phyloP scores from a whole-genome alignment of 1,284 basidiomycete genomes.

The Cryptococcus deneoformans region DNA sequence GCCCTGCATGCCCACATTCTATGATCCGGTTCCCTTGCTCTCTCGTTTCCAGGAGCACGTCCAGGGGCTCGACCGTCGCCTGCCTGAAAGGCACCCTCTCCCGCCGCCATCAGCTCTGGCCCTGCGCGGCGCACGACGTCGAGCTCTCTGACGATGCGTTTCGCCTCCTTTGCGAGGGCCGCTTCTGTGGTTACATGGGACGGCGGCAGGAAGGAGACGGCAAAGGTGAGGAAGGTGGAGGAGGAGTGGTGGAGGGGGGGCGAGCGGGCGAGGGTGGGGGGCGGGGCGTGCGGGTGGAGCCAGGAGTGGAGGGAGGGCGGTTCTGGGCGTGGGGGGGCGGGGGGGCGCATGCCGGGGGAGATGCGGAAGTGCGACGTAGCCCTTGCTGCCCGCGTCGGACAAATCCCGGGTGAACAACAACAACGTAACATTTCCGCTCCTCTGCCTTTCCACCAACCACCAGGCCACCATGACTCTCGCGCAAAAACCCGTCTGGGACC shows the following conservation, averaged over 20 bases:
- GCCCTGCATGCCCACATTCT: conserved; percentile 45
- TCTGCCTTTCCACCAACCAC: background rate
- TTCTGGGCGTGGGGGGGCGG: background rate
- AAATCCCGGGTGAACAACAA: too few species aligned
- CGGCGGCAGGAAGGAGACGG: conserved; percentile 30
- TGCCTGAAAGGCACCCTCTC: conserved; percentile 37
- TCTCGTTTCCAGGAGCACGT: conserved; percentile 21
- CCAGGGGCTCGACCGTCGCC: conserved; percentile 26
- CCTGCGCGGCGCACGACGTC: conserved; percentile 35
- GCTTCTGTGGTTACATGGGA: conserved; percentile 18
- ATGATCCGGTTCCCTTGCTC: conserved; percentile 44
- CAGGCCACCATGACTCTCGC: background rate
- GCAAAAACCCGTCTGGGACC: conserved; percentile 14
- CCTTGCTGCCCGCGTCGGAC: too few species aligned
- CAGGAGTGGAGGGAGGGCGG: conserved; percentile 29
- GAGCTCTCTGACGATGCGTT: conserved; percentile 33
- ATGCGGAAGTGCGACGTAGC: conserved; percentile 44
- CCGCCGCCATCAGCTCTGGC: conserved; percentile 15
- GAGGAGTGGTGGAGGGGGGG: conserved; percentile 26
- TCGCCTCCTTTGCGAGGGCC: conserved; percentile 30
- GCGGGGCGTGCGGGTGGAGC: conserved; percentile 33
- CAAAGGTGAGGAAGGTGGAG: conserved; percentile 40
- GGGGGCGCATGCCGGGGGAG: conserved; percentile 41
- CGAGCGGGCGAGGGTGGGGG: conserved; percentile 18
- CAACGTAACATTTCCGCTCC: background rate